Evolutionary conservation across 305 asterid genomes (phyloP), one percentile per base, ranked within the genome.

Genomic region (Fraxinus angustifolia): DNA sequence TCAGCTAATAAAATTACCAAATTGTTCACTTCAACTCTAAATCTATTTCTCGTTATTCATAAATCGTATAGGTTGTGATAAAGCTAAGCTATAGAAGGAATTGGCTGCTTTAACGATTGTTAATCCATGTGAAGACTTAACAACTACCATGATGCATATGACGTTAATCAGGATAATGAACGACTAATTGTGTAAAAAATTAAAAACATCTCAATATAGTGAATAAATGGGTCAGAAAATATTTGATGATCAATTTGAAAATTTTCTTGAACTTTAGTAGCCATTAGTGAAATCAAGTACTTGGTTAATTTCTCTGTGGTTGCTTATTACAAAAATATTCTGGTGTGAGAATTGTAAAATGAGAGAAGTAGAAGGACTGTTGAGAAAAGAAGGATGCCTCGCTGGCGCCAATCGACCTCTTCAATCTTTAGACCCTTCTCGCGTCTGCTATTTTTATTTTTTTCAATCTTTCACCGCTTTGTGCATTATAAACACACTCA

Each of bases 351-450:
- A 68, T 68, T 30, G 74, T 33, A 30, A 68, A 68, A 68, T 68
- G 21, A 35, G 19, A 68, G 19, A 70, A 70, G 75, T 70, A 70
- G 42, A 31, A 16, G 75, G 75, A 70, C 40, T 31, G 42, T 33
- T 19, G 72, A 80, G 42, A 60, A 58, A 77, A 48, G n/a, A 58
- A 77, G 42, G 3, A 71, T 35, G 82, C 86, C 81, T 78, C 68
- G 85, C 53, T 78, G 79, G 79, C 70, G 79, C 79, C 62, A 71
- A 76, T 56, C 82, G 19, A 71, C 70, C 21, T 31, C 72, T 79
- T 75, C 78, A 75, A 12, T 30, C 40, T 31, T 70, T 14, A 70
- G 78, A 77, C 35, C 68, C 78, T 68, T 77, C 84, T 76, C 62
- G 81, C 78, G 67, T 28, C 42, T 71, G 17, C 33, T 38, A 31